Evolutionary conservation across 129 eudicot species (phyloP), one percentile per base, ranked within the genome.

Genomic region (Artemisia tridentata): DNA sequence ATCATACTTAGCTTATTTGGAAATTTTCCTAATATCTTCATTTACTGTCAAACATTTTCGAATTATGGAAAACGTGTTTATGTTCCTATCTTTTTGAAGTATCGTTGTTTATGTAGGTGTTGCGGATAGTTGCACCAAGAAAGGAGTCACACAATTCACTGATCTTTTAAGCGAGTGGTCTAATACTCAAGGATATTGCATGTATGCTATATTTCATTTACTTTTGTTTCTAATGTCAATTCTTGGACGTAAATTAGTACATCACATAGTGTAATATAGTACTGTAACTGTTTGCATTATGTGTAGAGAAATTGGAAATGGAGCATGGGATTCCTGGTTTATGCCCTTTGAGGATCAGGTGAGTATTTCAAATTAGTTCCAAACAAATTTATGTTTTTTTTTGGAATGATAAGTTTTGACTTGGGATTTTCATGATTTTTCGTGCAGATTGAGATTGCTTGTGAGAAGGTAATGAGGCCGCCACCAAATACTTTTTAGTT

Each of bases 301-400:
- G 51, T 83, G 69, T 78, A 92, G 95, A 29, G 98, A 92, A 86
- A 88, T 92, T 46, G 98, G 98, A 79, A 76, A 89, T 82, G 98
- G 98, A 69, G 87, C 48, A 13, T 78, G 88, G 90, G 96, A 87
- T 84, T 89, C 98, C 9, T 93, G 98, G 96, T 89, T 91, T 48
- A 93, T 84, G 90, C 96, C 98, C 63, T 84, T 93, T 67, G 50
- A 65, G 3, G 74, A 85, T 48, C 96, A 93, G 92, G 96, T 92
- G 45, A 43, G 14, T 18, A 11, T 23, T 53, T 52, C 45, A 16
- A 10, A 65, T 58, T 11, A 7, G 17, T 11, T 15, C 27, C 16
- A 50, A 51, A 34, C 4, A 21, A 18, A 15, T 34, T 11, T 31
- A 23, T 21, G 11, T 54, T 75, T 55, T 55, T 31, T 67, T 46